phyloP scores from a whole-genome alignment of 2,329 filamentous ascomycete genomes.

The Diaporthe eres region DNA sequence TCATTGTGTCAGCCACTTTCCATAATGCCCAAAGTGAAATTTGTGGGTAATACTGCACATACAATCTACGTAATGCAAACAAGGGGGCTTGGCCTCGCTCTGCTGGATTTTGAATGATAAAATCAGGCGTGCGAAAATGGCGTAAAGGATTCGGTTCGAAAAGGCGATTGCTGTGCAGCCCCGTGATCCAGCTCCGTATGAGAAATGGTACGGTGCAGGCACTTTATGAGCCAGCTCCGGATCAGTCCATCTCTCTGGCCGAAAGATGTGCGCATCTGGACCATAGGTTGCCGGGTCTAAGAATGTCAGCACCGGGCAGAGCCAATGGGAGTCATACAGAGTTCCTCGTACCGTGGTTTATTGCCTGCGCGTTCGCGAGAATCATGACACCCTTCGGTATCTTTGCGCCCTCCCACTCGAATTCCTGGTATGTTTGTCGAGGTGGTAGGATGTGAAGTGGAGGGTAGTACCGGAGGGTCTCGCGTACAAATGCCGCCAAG shows the following conservation, averaged over 20 bases:
- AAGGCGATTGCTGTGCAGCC: slow-evolving; percentile 46
- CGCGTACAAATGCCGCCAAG: slow-evolving; percentile 42
- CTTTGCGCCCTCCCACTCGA: slow-evolving; percentile 20
- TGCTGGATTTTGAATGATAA: slow-evolving; percentile 42
- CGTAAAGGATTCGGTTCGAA: slow-evolving; percentile 45
- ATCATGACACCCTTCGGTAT: slow-evolving; percentile 37
- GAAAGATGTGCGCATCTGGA: slow-evolving; percentile 29
- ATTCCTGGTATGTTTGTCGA: slow-evolving; percentile 29
- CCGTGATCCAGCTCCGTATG: slow-evolving; percentile 44
- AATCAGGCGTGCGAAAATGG: slow-evolving; percentile 45
- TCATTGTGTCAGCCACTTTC: neutral
- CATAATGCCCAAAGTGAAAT: accelerated
- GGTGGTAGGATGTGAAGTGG: slow-evolving; percentile 37
- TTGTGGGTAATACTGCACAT: neutral
- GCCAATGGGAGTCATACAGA: neutral
- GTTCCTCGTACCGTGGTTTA: slow-evolving; percentile 6
- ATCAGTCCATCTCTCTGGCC: slow-evolving; percentile 37
- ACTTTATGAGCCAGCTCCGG: slow-evolving; percentile 31
- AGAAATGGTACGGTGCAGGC: slow-evolving; percentile 44
- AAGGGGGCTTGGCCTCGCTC: slow-evolving; percentile 31
- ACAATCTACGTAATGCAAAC: slow-evolving; percentile 42
- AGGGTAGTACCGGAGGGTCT: slow-evolving; percentile 43
- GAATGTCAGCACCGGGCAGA: neutral
- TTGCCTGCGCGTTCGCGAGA: slow-evolving; percentile 22
- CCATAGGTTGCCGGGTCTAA: slow-evolving; percentile 26